Evolutionary conservation across 176 grass and related monocot genomes (phyloP).

Genomic region (Elymus sibiricus): DNA sequence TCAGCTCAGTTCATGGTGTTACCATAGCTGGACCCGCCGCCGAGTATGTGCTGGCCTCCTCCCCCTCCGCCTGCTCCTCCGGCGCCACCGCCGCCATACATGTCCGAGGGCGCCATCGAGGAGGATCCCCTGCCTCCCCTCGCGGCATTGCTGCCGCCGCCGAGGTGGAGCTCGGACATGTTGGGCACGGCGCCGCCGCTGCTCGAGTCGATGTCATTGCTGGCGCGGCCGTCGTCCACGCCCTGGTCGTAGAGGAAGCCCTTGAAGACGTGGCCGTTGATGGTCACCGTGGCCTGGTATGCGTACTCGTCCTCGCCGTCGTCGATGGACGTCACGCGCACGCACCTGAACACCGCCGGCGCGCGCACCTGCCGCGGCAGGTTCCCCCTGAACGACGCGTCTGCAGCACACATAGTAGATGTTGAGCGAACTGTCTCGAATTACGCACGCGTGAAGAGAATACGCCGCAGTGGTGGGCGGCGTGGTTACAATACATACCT

Average conservation of each 20-base stretch:
- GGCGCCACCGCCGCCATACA: constrained; percentile 46
- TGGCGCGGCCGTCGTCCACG: constrained; percentile 69
- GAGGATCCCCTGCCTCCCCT: constrained; percentile 22
- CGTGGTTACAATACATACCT: constrained; percentile 46
- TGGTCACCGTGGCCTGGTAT: constrained; percentile 83
- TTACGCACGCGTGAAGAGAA: neutral
- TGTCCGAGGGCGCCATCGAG: constrained; percentile 30
- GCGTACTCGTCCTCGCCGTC: constrained; percentile 88
- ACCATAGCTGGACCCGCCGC: constrained; percentile 51
- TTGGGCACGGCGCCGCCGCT: constrained; percentile 50
- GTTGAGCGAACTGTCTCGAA: neutral
- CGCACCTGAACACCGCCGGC: constrained; percentile 93
- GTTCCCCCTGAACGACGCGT: constrained; percentile 54
- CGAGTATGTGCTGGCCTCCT: constrained; percentile 47
- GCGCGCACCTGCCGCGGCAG: constrained; percentile 83
- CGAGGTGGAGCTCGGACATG: constrained; percentile 94
- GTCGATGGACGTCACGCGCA: constrained; percentile 86
- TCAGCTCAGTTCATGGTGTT: constrained; percentile 81
- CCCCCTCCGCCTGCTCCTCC: constrained; percentile 5
- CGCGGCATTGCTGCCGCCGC: constrained; percentile 31
- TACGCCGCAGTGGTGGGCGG: neutral
- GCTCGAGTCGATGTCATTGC: constrained; percentile 42
- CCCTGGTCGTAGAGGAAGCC: constrained; percentile 97
- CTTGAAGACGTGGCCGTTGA: constrained; percentile 97
- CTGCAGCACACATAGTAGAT: constrained; percentile 14